Evolutionary conservation across 441 rosid species (phyloP).

Genomic region (Flueggea neowawraea): DNA sequence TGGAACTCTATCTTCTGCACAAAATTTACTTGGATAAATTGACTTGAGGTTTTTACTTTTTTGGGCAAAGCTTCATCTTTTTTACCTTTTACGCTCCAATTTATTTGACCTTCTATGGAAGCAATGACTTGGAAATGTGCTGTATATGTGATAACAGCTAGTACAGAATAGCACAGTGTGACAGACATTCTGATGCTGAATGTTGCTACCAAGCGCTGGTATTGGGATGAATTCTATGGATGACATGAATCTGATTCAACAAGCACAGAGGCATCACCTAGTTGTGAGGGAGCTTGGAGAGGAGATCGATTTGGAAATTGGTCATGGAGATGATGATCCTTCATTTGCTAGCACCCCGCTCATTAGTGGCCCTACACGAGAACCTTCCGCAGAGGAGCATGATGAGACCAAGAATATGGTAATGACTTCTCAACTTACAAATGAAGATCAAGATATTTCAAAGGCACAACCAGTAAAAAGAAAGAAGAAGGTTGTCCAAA

Average conservation of each 20-base stretch:
- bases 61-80: too few relatives aligned
- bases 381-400: conserved; percentile 78
- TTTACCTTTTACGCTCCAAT: too few relatives aligned
- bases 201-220: conserved; percentile 80
- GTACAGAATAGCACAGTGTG: conserved; percentile 25
- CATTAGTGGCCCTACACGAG: conserved; percentile 61
- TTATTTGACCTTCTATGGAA: too few relatives aligned
- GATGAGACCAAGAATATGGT: conserved; percentile 84
- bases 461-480: conserved; percentile 70
- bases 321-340: conserved; percentile 90
- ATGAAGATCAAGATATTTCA: conserved; percentile 71
- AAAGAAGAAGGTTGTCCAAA: conserved; percentile 96
- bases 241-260: conserved; percentile 97
- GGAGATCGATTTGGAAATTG: conserved; percentile 98
- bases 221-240: conserved; percentile 95
- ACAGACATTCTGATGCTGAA: conserved; percentile 74
- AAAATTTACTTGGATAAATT: too few relatives aligned
- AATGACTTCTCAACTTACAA: conserved; percentile 61
- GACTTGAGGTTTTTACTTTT: too few relatives aligned
- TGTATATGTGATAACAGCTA: not conserved
- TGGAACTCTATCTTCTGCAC: too few relatives aligned
- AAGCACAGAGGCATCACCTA: conserved; percentile 94
- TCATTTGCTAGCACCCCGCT: conserved; percentile 76
- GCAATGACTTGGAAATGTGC: too few relatives aligned
- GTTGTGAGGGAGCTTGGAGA: conserved; percentile 94